Conservation (phyloP, 2,329 filamentous ascomycete genomes). For the Teratosphaeriaceae sp. region DNA sequence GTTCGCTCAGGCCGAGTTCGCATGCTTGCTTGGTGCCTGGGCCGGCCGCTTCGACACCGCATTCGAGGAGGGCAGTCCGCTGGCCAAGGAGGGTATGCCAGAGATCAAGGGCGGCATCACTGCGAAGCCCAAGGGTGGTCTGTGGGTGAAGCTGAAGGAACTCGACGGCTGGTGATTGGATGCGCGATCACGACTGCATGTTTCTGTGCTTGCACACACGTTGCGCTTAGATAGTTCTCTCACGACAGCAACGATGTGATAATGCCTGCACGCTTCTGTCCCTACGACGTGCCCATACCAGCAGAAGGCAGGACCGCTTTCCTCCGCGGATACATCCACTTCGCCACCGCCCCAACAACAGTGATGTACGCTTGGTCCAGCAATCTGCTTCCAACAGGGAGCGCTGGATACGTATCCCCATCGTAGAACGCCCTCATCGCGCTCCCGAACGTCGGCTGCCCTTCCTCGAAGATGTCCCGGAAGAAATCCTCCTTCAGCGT, state of each 20-base stretch:
- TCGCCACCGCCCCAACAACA: constrained; percentile 6
- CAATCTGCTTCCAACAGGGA: constrained; percentile 10
- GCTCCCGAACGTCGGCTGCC: constrained; percentile 6
- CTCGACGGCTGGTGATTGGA: constrained; percentile 55
- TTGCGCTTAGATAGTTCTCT: not conserved
- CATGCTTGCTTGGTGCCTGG: constrained; percentile 70
- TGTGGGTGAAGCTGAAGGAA: constrained; percentile 61
- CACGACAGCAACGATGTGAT: not conserved
- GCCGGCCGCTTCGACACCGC: constrained; percentile 68
- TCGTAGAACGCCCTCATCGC: constrained; percentile 11
- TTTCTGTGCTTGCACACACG: not conserved
- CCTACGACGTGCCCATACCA: not conserved
- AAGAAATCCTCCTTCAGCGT: constrained; percentile 15
- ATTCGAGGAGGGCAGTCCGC: constrained; percentile 48
- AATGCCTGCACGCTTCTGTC: not conserved
- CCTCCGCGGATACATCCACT: constrained; percentile 2
- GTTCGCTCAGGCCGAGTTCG: constrained; percentile 81
- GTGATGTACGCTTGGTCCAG: constrained; percentile 10
- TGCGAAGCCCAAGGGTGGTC: constrained; percentile 62
- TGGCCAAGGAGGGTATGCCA: constrained; percentile 46
- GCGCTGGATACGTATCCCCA: constrained; percentile 12
- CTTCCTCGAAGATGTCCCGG: constrained; percentile 6
- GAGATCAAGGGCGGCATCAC: constrained; percentile 66
- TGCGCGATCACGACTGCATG: not conserved
- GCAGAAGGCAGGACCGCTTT: constrained; percentile 1